Conservation (phyloP, 768 basidiomycete species). For the Sporobolomyces phaffii region DNA sequence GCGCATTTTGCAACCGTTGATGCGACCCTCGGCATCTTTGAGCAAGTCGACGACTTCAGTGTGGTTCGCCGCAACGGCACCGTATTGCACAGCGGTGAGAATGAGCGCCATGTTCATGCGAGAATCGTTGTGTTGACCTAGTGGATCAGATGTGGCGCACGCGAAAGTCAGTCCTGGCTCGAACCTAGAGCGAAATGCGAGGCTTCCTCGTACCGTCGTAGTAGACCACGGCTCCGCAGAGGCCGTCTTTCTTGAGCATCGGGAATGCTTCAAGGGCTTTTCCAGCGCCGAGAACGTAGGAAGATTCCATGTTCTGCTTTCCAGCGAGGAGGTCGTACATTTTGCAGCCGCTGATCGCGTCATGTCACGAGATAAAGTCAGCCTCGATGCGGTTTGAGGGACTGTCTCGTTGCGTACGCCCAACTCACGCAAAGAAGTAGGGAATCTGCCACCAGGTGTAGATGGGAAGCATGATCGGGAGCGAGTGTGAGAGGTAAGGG, state of each 20-base stretch:
- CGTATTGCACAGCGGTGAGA: conserved; percentile 88
- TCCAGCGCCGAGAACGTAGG: conserved; percentile 89
- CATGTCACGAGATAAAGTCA: background rate
- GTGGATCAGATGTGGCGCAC: too few species aligned
- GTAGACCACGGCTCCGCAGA: conserved; percentile 92
- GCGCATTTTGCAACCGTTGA: conserved; percentile 68
- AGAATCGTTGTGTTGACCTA: conserved; percentile 96
- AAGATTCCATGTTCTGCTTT: conserved; percentile 90
- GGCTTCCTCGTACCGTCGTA: conserved; percentile 84
- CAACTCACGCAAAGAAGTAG: conserved; percentile 63
- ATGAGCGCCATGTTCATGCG: conserved; percentile 95
- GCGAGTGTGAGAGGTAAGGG: conserved; percentile 82
- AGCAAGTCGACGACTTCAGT: conserved; percentile 71
- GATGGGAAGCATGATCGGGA: conserved; percentile 94
- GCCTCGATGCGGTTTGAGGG: background rate
- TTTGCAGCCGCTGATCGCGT: conserved; percentile 63
- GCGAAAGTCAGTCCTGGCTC: too few species aligned
- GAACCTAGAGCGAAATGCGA: background rate
- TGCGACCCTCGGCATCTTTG: conserved; percentile 54
- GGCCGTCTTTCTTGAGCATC: conserved; percentile 84
- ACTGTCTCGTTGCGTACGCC: background rate
- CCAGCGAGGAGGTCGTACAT: conserved; percentile 93
- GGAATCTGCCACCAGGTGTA: conserved; percentile 97
- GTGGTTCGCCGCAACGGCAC: conserved; percentile 83
- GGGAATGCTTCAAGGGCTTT: conserved; percentile 92